Base-by-base conservation (phyloP, 768 basidiomycete genomes). In the Mycena pura region DNA sequence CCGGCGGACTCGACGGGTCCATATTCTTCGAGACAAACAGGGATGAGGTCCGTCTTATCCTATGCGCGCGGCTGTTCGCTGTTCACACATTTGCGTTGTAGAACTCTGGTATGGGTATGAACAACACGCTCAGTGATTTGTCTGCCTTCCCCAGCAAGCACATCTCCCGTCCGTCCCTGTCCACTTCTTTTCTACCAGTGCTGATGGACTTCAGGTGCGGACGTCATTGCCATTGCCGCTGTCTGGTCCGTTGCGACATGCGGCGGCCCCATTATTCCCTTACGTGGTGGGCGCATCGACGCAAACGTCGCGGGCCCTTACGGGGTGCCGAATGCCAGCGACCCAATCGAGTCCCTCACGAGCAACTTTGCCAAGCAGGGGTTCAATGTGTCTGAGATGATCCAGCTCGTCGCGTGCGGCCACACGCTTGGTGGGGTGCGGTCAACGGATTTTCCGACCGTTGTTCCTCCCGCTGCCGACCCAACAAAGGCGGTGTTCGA, bases 391-490 rank as follows among this genome's bases (percentile, higher is more conserved):
- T 62, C 72, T n/a, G 81, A 84, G 58, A 84, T 84, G 82, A 83
- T 84, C 56, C 73, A 77, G 53, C 76, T 84, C 45, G 77, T 78
- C 21, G 81, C 82, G 3, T 84, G 83, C 62, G 83, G 83, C 5
- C 83, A 84, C 64, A 81, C 81, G 8, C 72, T 84, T 52, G 83
- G 83, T 57, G 79, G 81, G 40, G 80, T 83, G 6, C 77, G 82
- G 36, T 80, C 77, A 61, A 68, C 75, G 3, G 81, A 80, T 53
- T 82, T 82, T 50, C 81, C 83, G 3, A 65, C 69, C n/a, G 71
- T 82, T 11, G 81, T 82, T 6, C 63, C 79, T 17, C 70, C 78
- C 17, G 69, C 68, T 21, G 63, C 65, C 5, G 67, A 72, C 43
- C 65, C 76, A n/a, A 36, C 63, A 28, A 55, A 62, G 7, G 74